phyloP scores from a whole-genome alignment of 2,329 filamentous ascomycete species.

The Trichoderma oligosporum region DNA sequence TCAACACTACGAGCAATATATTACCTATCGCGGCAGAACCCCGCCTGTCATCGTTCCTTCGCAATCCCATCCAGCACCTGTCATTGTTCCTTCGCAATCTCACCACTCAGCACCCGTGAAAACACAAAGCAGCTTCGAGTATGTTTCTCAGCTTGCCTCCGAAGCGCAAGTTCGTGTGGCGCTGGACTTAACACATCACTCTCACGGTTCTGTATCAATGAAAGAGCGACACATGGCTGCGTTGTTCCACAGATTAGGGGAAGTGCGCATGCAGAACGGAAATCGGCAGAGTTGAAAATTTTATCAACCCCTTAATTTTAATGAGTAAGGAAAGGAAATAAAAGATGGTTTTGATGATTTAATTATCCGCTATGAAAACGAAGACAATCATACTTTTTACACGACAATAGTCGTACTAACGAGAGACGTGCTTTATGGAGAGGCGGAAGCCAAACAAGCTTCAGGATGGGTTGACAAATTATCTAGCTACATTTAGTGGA shows the following conservation, averaged over 20 bases:
- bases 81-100: neutral
- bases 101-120: neutral
- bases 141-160: slow-evolving; percentile 25
- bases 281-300: slow-evolving; percentile 13
- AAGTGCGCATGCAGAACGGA: slow-evolving; percentile 16
- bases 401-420: too few relatives aligned
- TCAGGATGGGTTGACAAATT: neutral
- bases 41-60: neutral
- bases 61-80: neutral
- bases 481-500: neutral
- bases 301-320: neutral
- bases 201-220: slow-evolving; percentile 8
- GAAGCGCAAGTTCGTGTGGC: slow-evolving; percentile 62
- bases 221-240: slow-evolving; percentile 16
- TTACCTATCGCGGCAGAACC: neutral
- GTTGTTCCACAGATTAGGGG: slow-evolving; percentile 19
- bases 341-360: neutral
- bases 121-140: neutral
- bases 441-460: neutral
- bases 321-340: neutral
- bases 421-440: neutral
- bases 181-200: slow-evolving; percentile 55
- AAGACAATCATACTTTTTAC: neutral
- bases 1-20: slow-evolving; percentile 17
- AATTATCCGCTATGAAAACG: neutral